These are phyloP conservation scores for Pseudogymnoascus sp. DNA, from an alignment of 2,329 filamentous ascomycete genomes.

Conservation along the genomic window DNA sequence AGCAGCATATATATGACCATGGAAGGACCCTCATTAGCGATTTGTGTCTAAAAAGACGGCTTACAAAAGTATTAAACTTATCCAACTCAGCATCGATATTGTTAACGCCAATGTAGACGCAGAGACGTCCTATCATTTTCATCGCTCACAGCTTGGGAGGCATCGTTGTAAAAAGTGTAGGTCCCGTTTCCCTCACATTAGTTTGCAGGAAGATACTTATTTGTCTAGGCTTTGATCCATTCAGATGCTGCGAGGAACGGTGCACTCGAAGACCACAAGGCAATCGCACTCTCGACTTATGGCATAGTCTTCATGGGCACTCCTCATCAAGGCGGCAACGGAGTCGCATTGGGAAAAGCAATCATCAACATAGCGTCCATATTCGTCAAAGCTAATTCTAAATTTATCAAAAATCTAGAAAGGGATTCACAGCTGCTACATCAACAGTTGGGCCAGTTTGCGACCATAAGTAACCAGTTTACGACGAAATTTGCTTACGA, in stretches of 20 bases:
- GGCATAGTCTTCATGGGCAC: slow-evolving; percentile 34
- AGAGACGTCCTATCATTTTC: slow-evolving; percentile 26
- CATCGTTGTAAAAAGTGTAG: slow-evolving; percentile 25
- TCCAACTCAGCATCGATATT: background rate
- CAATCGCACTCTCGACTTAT: slow-evolving; percentile 30
- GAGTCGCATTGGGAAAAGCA: slow-evolving; percentile 18
- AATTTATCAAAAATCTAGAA: slow-evolving; percentile 27
- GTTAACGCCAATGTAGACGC: slow-evolving; percentile 18
- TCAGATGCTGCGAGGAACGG: slow-evolving; percentile 24
- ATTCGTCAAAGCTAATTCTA: slow-evolving; percentile 24
- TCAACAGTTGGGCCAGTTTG: slow-evolving; percentile 29
- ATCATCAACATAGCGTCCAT: slow-evolving; percentile 26
- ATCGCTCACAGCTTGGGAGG: slow-evolving; percentile 28
- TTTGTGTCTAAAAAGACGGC: slow-evolving; percentile 22
- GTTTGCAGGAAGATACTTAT: background rate
- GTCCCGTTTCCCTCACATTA: background rate
- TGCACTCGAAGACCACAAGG: slow-evolving; percentile 23
- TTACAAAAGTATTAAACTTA: slow-evolving; percentile 17
- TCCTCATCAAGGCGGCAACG: slow-evolving; percentile 30
- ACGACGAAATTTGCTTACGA: slow-evolving; percentile 26
- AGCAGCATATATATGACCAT: slow-evolving; percentile 29
- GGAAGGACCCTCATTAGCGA: slow-evolving; percentile 27
- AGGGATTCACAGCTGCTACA: slow-evolving; percentile 30
- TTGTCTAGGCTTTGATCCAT: slow-evolving; percentile 29
- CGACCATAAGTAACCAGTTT: slow-evolving; percentile 28